Base-by-base conservation (phyloP, 768 basidiomycete species). In the Termitomyces sp. region DNA sequence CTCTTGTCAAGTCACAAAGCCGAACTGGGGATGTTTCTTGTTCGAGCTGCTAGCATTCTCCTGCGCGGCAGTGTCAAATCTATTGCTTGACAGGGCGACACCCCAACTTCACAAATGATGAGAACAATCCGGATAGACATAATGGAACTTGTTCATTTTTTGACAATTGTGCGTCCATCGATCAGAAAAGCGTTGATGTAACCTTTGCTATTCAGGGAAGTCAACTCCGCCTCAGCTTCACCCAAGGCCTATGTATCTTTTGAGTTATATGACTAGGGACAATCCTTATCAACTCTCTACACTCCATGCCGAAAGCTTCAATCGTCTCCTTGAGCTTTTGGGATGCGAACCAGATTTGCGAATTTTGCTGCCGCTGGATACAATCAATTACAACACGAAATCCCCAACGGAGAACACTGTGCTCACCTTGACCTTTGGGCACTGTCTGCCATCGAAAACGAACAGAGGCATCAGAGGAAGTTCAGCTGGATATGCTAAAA, bases 201-300 rank as follows among this genome's bases (percentile, higher is more conserved):
- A 15, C 74, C 74, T 50, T 66, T 61, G 0, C 62, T 57, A 38
- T 74, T 77, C 58, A 82, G 71, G n/a, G 68, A 62, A 2, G 80
- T 77, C 5, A 82, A 66, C 53, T 81, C 79, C 3, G 79, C 80
- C 53, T 82, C 81, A 1, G 80, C 81, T 63, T 81, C 80, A 14
- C 79, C 80, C n/a, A 78, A 78, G 17, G 81, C 81, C 69, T 70
- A 12, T 19, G n/a, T n/a, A 42, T 9, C 21, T n/a, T 48, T 48
- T 22, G 15, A 22, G 46, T 35, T 21, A 21, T 35, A 35, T 22
- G 15, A 24, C 24, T 6, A 17, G 32, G 15, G 22, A 35, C 21
- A 35, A 22, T n/a, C 21, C 3, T 21, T 14, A 22, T 11, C 37
- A 48, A 32, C 34, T 22, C 46, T 48, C 46, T 15, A 17, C 1